A percentile compares a stretch with the other conserved stretches of the same genome.
Conservation (phyloP, 1,284 basidiomycete species). For the Papiliotrema flavescens region DNA sequence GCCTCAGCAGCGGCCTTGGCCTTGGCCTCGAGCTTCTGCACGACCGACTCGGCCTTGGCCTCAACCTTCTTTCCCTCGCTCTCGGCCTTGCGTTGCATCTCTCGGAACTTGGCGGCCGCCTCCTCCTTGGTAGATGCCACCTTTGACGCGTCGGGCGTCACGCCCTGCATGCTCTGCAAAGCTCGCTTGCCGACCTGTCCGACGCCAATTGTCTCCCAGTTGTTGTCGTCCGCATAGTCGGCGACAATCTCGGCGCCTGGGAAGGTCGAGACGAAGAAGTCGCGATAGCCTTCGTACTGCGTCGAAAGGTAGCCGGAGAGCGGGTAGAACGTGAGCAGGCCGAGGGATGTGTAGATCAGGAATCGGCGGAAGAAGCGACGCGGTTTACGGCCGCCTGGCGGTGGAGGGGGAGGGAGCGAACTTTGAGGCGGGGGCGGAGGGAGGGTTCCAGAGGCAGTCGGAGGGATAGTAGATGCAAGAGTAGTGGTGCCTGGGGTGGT, state of each 20-base stretch:
- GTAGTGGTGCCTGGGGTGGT: not conserved
- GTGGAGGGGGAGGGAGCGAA: conserved; percentile 14
- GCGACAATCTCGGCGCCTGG: conserved; percentile 66
- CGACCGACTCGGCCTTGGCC: conserved; percentile 51
- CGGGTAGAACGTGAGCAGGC: conserved; percentile 50
- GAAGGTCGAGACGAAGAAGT: conserved; percentile 54
- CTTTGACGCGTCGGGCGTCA: conserved; percentile 26
- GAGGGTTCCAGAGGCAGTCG: conserved; percentile 21
- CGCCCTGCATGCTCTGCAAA: conserved; percentile 34
- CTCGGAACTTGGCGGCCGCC: not conserved
- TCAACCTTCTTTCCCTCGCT: conserved; percentile 45
- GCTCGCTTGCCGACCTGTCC: conserved; percentile 61
- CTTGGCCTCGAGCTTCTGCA: conserved; percentile 3
- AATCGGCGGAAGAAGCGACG: conserved; percentile 41
- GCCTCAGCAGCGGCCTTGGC: conserved; percentile 51
- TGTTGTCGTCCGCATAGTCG: conserved; percentile 71
- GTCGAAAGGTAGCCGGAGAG: conserved; percentile 49
- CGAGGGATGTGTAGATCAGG: conserved; percentile 48
- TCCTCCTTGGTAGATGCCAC: conserved; percentile 2
- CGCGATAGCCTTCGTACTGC: conserved; percentile 50
- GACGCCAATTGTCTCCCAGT: conserved; percentile 59
- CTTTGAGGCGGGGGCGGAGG: conserved; percentile 9
- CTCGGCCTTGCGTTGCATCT: conserved; percentile 3
- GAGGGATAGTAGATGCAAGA: conserved; percentile 17
- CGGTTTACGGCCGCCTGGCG: conserved; percentile 10